These are phyloP conservation scores for Globisporangium alternatum DNA, from an alignment of 352 stramenopile species.

Conservation along the genomic window DNA sequence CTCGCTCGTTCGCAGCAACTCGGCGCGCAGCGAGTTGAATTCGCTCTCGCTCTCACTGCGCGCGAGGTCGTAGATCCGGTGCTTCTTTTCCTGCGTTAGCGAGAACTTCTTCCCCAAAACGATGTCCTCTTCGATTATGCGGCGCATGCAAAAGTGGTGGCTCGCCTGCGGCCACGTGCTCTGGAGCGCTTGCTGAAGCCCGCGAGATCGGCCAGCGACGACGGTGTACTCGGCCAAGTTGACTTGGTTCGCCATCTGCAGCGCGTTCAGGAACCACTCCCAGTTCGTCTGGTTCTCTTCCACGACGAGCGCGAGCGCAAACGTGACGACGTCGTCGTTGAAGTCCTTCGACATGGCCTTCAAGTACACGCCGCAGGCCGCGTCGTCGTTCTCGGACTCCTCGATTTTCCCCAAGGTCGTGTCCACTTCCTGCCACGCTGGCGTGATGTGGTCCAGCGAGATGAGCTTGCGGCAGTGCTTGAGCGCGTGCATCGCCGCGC, in stretches of 20 bases:
- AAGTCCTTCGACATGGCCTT: slow-evolving; percentile 71
- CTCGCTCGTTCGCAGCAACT: slow-evolving; percentile 52
- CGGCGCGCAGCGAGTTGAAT: slow-evolving; percentile 56
- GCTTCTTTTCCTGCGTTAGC: slow-evolving; percentile 62
- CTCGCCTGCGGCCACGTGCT: slow-evolving; percentile 53
- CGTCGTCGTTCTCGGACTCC: slow-evolving; percentile 64
- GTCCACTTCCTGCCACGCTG: slow-evolving; percentile 35
- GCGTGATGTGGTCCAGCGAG: slow-evolving; percentile 53
- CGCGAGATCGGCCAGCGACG: slow-evolving; percentile 51
- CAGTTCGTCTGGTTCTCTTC: slow-evolving; percentile 68
- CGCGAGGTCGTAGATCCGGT: slow-evolving; percentile 64
- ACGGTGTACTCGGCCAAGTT: slow-evolving; percentile 71
- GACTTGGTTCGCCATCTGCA: slow-evolving; percentile 38
- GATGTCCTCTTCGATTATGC: slow-evolving; percentile 70
- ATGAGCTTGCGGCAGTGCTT: slow-evolving; percentile 60
- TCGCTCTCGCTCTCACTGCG: slow-evolving; percentile 69
- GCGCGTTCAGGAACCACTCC: slow-evolving; percentile 66
- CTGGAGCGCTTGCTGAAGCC: slow-evolving; percentile 49
- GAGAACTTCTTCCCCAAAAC: slow-evolving; percentile 54
- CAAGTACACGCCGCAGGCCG: slow-evolving; percentile 68
- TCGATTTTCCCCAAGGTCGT: slow-evolving; percentile 36
- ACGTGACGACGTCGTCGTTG: slow-evolving; percentile 67
- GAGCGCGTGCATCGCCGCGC: slow-evolving; percentile 48
- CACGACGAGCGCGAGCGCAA: slow-evolving; percentile 63
- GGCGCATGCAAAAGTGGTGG: slow-evolving; percentile 71